Base-by-base conservation (phyloP, 2,329 filamentous ascomycete genomes). In the Pezicula rhizophila region DNA sequence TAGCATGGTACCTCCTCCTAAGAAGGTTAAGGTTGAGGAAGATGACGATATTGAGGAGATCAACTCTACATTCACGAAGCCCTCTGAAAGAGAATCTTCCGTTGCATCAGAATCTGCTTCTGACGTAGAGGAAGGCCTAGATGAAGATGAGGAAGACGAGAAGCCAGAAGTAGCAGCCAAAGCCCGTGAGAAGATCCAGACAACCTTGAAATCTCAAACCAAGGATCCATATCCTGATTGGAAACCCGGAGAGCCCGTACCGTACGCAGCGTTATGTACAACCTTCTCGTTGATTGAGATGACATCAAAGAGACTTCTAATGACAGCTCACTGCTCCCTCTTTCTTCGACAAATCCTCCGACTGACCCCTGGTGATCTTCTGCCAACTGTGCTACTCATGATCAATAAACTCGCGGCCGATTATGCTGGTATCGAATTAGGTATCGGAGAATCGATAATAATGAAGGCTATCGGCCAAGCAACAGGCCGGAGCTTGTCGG, bases 401-500 rank as follows among this genome's bases (percentile, higher is more conserved):
- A 88, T 96, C 67, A 96, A 96, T 70, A 97, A 97, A 67, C 80
- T 99, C 23, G 93, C 93, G 2, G 92, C 93, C 3, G 93, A 99
- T 63, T 99, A 96, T 66, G 86, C 91, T 39, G 93, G 93, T 17
- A 91, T 99, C 54, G 93, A 99, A 68, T 77, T 99, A 26, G 93
- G 93, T n/a, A 99, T 99, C 59, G 93, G 93, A 49, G 93, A 99
- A 69, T 97, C 92, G 1, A 70, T 99, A 25, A 96, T 99, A 61
- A 97, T 97, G 91, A 99, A 97, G 67, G 89, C 93, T 5, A 95
- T 99, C 62, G 92, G 92, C 10, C 92, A 97, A 70, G 87, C 85
- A 26, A 99, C 93, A 0, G 93, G 93, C 8, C 84, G 93, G 52
- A 95, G 84, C 61, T 70, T 96, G 42, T 78, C 85, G 34, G 84